phyloP scores from a whole-genome alignment of 2,329 filamentous ascomycete species.

The Botrytis pseudocinerea region DNA sequence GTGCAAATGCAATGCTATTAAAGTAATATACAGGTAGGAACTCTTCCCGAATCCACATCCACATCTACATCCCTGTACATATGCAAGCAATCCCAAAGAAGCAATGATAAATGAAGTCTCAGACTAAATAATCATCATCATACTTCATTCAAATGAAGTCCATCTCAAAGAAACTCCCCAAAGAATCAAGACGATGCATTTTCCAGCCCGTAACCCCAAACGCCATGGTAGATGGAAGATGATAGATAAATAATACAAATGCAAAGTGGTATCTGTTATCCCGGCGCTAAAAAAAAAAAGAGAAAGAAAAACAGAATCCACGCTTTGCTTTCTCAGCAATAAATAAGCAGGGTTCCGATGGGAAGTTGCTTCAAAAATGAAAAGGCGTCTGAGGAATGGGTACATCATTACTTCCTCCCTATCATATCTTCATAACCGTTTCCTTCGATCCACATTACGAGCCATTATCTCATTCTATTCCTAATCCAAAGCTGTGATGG shows the following conservation, averaged over 20 bases:
- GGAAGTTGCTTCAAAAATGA: neutral
- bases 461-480: neutral
- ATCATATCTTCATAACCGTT: neutral
- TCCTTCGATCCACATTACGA: neutral
- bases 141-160: neutral
- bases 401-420: neutral
- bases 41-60: neutral
- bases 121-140: neutral
- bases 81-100: neutral
- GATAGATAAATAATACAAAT: neutral
- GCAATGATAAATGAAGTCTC: neutral
- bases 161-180: neutral
- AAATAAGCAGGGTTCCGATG: neutral
- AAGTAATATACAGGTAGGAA: neutral
- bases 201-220: neutral
- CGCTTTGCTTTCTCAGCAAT: neutral
- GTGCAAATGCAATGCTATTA: neutral
- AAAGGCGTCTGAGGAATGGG: neutral
- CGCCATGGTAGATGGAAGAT: neutral
- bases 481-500: neutral
- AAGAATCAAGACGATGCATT: neutral
- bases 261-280: neutral
- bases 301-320: neutral
- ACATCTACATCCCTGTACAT: too few species aligned
- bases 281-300: neutral